These are phyloP conservation scores for Myriosclerotinia scirpicola DNA, from an alignment of 2,329 filamentous ascomycete genomes.

Conservation along the genomic window DNA sequence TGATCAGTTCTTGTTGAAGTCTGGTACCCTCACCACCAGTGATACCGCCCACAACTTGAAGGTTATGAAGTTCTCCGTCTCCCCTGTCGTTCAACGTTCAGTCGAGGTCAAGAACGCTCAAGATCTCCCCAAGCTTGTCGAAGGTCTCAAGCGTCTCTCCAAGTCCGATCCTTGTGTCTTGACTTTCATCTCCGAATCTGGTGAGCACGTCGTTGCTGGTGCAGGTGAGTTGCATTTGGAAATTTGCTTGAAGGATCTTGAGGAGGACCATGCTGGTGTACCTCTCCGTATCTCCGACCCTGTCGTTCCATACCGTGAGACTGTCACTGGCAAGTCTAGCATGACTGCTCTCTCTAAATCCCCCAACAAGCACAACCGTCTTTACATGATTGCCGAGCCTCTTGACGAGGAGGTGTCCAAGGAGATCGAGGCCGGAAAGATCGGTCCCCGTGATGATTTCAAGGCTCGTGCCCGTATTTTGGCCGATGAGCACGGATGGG, in stretches of 20 bases:
- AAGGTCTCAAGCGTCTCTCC: constrained; percentile 99
- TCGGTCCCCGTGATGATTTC: constrained; percentile 95
- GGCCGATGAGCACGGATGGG: constrained; percentile 97
- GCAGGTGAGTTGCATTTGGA: constrained; percentile 99
- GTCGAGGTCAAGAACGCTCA: constrained; percentile 99
- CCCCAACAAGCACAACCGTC: constrained; percentile 99
- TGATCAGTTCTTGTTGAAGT: constrained; percentile 99
- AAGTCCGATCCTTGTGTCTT: constrained; percentile 99
- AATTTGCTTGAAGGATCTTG: constrained; percentile 99
- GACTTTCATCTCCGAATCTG: constrained; percentile 83
- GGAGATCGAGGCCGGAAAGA: constrained; percentile 90
- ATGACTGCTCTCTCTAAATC: constrained; percentile 99
- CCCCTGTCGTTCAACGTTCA: constrained; percentile 95
- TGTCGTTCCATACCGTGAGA: constrained; percentile 98
- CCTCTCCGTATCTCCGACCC: constrained; percentile 97
- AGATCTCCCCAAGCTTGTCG: constrained; percentile 98
- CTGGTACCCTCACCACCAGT: constrained; percentile 95
- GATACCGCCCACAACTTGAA: constrained; percentile 99
- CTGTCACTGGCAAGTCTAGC: constrained; percentile 78
- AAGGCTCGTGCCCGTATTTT: constrained; percentile 95
- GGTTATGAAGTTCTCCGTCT: constrained; percentile 99
- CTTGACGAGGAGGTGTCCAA: constrained; percentile 87
- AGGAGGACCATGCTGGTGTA: constrained; percentile 98
- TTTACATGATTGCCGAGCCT: constrained; percentile 92
- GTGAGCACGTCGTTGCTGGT: constrained; percentile 98